Conservation (phyloP, 2,329 filamentous ascomycete species). For the Exserohilum turcica region DNA sequence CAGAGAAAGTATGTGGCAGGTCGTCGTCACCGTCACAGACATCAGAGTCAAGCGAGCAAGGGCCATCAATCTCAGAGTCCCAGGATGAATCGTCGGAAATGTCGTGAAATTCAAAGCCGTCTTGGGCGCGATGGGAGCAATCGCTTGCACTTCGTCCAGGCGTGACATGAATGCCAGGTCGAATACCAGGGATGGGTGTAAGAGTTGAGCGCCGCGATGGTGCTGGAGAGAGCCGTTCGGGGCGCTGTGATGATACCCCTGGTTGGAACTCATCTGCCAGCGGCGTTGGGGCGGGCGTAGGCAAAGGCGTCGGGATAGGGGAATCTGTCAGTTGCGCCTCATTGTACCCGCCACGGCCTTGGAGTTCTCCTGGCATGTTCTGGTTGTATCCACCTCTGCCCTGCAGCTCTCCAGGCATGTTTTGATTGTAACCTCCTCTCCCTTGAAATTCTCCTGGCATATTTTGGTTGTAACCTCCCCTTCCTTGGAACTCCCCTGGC, state of each 20-base stretch:
- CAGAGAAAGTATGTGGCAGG: constrained; percentile 11
- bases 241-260: constrained; percentile 37
- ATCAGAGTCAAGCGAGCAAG: constrained; percentile 37
- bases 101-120: constrained; percentile 37
- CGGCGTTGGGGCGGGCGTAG: constrained; percentile 32
- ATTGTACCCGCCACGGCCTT: constrained; percentile 45
- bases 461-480: constrained; percentile 41
- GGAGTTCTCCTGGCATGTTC: constrained; percentile 36
- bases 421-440: constrained; percentile 38
- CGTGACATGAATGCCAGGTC: constrained; percentile 44
- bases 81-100: constrained; percentile 48
- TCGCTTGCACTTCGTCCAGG: constrained; percentile 35
- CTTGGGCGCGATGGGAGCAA: constrained; percentile 38
- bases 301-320: constrained; percentile 38
- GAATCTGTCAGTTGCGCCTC: constrained; percentile 37
- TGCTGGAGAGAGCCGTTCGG: constrained; percentile 36
- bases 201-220: constrained; percentile 45
- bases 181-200: constrained; percentile 43
- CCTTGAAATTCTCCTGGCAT: constrained; percentile 42
- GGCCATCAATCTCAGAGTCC: constrained; percentile 50
- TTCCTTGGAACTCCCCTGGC: constrained; percentile 35
- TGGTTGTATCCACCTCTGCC: constrained; percentile 42
- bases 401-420: constrained; percentile 32
- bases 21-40: constrained; percentile 26
- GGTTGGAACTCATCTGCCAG: constrained; percentile 40